phyloP scores from a whole-genome alignment of 1,284 basidiomycete species.

The Lignosus rhinocerotis region DNA sequence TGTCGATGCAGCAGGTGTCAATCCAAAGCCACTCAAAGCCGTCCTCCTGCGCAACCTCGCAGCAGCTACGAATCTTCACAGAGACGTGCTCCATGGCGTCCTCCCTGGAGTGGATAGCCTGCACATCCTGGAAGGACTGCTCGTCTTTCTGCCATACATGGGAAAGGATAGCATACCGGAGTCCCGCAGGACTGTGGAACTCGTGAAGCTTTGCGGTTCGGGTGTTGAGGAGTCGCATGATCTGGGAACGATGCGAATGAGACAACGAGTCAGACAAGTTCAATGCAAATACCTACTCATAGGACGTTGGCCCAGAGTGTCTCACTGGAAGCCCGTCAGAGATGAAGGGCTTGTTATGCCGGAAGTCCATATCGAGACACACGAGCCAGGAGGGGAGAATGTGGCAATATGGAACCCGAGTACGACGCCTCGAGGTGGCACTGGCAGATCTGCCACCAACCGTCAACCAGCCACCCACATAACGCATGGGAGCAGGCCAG shows the following conservation, averaged over 20 bases:
- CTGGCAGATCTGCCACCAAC: too few relatives aligned
- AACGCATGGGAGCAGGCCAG: too few relatives aligned
- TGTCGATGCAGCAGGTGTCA: slow-evolving; percentile 1
- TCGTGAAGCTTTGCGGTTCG: neutral
- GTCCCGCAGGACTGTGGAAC: neutral
- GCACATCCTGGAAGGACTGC: neutral
- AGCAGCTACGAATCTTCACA: neutral
- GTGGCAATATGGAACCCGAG: too few relatives aligned
- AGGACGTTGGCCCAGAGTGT: too few relatives aligned
- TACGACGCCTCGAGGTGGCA: too few relatives aligned
- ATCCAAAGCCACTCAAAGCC: neutral
- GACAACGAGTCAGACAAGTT: too few relatives aligned
- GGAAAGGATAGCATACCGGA: neutral
- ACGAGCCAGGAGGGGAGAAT: too few relatives aligned
- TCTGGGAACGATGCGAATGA: neutral
- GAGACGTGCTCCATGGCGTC: neutral
- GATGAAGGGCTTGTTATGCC: too few relatives aligned
- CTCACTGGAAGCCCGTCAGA: too few relatives aligned
- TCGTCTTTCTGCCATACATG: neutral
- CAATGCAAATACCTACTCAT: too few relatives aligned
- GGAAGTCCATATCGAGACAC: too few relatives aligned
- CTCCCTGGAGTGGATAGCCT: neutral
- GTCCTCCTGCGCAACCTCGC: neutral
- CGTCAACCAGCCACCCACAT: too few relatives aligned
- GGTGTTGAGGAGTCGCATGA: neutral